Evolutionary conservation across 495 filamentous ascomycete species (phyloP).

Genomic region (Cetradonia linearis): DNA sequence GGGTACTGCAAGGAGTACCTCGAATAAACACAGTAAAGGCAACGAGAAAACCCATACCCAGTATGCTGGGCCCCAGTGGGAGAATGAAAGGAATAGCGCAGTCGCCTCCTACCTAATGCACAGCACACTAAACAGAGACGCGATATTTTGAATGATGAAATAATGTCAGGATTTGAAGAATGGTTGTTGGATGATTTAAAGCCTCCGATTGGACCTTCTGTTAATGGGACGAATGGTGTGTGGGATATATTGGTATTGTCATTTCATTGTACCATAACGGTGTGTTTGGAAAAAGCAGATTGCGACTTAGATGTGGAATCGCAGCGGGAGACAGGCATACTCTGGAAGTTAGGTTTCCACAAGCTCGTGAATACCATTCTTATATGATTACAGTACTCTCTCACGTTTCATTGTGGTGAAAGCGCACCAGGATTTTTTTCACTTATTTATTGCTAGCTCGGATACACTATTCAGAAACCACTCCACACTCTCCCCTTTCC

Average conservation of each 20-base stretch:
- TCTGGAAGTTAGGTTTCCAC: neutral
- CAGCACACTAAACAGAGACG: constrained; percentile 11
- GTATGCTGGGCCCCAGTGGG: constrained; percentile 40
- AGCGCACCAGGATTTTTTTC: neutral
- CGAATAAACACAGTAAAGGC: constrained; percentile 48
- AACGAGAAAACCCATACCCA: constrained; percentile 62
- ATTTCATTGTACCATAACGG: constrained; percentile 8
- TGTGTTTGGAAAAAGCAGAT: constrained; percentile 9
- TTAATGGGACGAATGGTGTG: neutral
- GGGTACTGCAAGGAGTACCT: constrained; percentile 64
- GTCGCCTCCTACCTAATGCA: constrained; percentile 30
- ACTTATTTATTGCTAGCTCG: neutral
- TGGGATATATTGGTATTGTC: neutral
- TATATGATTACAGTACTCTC: neutral
- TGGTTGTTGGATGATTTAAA: constrained; percentile 16
- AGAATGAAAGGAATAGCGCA: constrained; percentile 42
- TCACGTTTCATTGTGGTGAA: neutral
- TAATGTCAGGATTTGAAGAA: constrained; percentile 10
- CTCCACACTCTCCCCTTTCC: constrained; percentile 24
- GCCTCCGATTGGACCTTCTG: constrained; percentile 1
- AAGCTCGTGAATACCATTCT: neutral
- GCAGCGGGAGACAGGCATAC: neutral
- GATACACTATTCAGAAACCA: constrained; percentile 19
- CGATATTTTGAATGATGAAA: constrained; percentile 11
- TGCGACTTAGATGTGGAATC: neutral